Conservation (phyloP, 1,284 basidiomycete species). For the Grifola frondosa region DNA sequence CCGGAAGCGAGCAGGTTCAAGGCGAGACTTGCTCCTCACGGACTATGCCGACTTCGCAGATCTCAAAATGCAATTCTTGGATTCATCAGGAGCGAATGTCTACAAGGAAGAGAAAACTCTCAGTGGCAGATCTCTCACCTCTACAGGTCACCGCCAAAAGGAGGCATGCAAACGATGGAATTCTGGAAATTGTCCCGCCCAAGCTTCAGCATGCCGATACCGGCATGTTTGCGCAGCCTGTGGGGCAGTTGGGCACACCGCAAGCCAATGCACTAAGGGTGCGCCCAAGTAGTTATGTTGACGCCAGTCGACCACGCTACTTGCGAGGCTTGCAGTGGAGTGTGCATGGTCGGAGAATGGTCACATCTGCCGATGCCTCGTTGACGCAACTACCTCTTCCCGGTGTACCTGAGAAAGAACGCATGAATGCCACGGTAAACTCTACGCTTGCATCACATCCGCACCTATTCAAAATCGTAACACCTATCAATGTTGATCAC, state of each 20-base stretch:
- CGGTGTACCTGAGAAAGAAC: constrained; percentile 3
- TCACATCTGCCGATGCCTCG: background rate
- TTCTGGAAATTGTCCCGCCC: constrained; percentile 3
- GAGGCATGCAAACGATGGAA: constrained; percentile 1
- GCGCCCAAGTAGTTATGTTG: background rate
- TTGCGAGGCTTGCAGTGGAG: background rate
- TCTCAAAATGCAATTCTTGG: background rate
- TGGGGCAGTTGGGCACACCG: background rate
- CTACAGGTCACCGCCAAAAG: background rate
- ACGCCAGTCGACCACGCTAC: background rate
- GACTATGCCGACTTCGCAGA: background rate
- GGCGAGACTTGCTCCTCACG: background rate
- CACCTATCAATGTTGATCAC: constrained; percentile 34
- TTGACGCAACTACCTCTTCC: constrained; percentile 7
- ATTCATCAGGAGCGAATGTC: background rate
- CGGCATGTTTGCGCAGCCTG: too few species aligned
- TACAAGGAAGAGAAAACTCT: background rate
- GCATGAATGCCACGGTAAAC: constrained; percentile 2
- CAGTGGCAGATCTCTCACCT: background rate
- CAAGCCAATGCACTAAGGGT: background rate
- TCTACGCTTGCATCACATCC: constrained; percentile 10
- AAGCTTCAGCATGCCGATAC: too few species aligned
- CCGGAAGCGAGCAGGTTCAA: background rate
- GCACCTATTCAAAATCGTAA: constrained; percentile 35
- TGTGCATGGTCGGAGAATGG: background rate